phyloP scores from a whole-genome alignment of 2,329 filamentous ascomycete genomes.

The Aspergillus sp. region DNA sequence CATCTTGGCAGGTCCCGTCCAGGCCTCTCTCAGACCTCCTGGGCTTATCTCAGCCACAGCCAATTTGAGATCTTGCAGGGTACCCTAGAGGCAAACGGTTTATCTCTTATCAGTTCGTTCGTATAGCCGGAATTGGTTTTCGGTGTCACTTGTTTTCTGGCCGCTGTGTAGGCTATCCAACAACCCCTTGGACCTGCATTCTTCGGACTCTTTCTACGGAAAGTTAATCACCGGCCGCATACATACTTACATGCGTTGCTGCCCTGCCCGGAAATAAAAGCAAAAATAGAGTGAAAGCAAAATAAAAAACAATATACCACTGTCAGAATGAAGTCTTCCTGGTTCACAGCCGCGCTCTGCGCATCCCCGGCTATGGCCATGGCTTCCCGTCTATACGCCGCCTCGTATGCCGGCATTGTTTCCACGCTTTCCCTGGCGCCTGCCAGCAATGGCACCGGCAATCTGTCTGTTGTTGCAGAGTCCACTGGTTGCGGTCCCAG shows the following conservation, averaged over 20 bases:
- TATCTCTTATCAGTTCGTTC: neutral
- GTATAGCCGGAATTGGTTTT: neutral
- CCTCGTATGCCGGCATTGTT: constrained; percentile 29
- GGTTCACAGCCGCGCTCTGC: neutral
- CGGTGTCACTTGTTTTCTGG: neutral
- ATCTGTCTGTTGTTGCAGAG: constrained; percentile 5
- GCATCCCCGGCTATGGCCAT: neutral
- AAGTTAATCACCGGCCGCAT: neutral
- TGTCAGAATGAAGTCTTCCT: neutral
- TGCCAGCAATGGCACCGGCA: constrained; percentile 1
- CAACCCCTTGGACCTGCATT: neutral
- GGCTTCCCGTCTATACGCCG: constrained; percentile 21
- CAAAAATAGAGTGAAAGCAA: neutral
- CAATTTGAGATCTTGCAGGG: too few relatives aligned
- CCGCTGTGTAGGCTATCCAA: neutral
- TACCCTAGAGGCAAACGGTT: too few relatives aligned
- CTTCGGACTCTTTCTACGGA: neutral
- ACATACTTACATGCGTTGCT: neutral
- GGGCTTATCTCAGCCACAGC: too few relatives aligned
- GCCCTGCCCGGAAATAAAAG: neutral
- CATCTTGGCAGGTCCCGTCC: too few relatives aligned
- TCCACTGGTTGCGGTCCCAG: constrained; percentile 10
- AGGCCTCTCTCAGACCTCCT: too few relatives aligned
- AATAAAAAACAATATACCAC: too few relatives aligned
- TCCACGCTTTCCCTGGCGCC: constrained; percentile 21